A percentile compares a stretch with the other conserved stretches of the same genome.
phyloP scores from a whole-genome alignment of 768 basidiomycete species.

The Pleurotus salmoneostramineus region DNA sequence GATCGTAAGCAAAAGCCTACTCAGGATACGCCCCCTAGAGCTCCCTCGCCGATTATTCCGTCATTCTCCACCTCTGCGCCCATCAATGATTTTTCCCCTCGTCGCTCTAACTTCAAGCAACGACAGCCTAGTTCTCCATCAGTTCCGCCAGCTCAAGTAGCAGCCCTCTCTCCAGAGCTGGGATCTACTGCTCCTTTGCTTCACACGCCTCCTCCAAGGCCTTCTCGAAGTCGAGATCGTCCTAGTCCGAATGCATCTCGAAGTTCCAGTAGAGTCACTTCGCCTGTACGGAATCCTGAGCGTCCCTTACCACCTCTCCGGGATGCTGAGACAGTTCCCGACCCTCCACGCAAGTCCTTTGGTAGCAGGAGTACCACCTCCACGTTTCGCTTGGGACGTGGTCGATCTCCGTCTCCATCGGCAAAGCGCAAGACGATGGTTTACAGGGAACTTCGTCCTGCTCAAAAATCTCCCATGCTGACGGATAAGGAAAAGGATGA shows the following conservation, averaged over 20 bases:
- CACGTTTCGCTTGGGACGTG: slow-evolving; percentile 10
- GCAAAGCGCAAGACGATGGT: slow-evolving; percentile 28
- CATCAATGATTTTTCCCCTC: slow-evolving; percentile 40
- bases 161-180: background rate
- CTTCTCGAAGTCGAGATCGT: background rate
- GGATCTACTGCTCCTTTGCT: background rate
- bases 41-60: slow-evolving; percentile 41
- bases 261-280: background rate
- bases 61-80: slow-evolving; percentile 42
- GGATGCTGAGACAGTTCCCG: background rate
- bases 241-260: background rate
- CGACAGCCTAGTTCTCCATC: background rate
- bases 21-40: background rate
- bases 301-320: background rate
- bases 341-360: background rate
- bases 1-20: background rate
- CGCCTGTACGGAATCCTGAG: background rate
- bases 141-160: slow-evolving; percentile 10
- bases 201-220: background rate
- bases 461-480: slow-evolving; percentile 31
- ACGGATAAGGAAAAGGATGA: slow-evolving; percentile 70
- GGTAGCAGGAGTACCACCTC: slow-evolving; percentile 6
- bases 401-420: slow-evolving; percentile 11
- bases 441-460: slow-evolving; percentile 44
- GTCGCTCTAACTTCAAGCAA: slow-evolving; percentile 9